phyloP scores from a whole-genome alignment of 345 rosid genomes.

The Citrus glauca region DNA sequence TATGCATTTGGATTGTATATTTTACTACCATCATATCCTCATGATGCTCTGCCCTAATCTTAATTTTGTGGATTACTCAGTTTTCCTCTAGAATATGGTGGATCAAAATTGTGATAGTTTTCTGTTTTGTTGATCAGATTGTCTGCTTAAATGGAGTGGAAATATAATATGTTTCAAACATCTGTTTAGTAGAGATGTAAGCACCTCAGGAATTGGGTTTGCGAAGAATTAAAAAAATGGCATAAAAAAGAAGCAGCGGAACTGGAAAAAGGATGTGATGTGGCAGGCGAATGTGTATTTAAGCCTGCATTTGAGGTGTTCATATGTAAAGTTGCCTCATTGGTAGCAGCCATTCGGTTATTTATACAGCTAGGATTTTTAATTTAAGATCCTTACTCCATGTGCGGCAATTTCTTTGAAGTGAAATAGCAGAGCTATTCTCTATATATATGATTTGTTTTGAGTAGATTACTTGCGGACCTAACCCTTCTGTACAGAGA shows the following conservation, averaged over 20 bases:
- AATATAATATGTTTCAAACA: neutral
- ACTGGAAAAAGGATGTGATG: neutral
- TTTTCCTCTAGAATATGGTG: neutral
- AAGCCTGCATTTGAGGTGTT: neutral
- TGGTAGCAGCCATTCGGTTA: neutral
- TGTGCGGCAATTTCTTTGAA: neutral
- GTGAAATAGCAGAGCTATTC: neutral
- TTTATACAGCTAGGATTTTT: neutral
- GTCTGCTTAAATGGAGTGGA: conserved; percentile 5
- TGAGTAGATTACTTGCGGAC: neutral
- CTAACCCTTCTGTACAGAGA: no score
- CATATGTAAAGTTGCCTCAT: neutral
- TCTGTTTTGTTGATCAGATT: conserved; percentile 14
- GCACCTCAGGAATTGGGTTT: neutral
- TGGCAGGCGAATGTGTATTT: neutral
- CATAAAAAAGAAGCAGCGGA: conserved; percentile 2
- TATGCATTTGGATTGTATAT: neutral
- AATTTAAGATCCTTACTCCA: neutral
- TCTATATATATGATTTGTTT: neutral
- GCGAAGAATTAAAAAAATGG: conserved; percentile 7
- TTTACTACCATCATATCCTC: neutral
- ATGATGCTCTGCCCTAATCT: neutral
- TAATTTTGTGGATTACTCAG: neutral
- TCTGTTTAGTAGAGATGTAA: neutral
- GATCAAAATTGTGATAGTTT: neutral